Conservation (phyloP, 75 land plant genomes). For the Chamaecyparis obtusa region DNA sequence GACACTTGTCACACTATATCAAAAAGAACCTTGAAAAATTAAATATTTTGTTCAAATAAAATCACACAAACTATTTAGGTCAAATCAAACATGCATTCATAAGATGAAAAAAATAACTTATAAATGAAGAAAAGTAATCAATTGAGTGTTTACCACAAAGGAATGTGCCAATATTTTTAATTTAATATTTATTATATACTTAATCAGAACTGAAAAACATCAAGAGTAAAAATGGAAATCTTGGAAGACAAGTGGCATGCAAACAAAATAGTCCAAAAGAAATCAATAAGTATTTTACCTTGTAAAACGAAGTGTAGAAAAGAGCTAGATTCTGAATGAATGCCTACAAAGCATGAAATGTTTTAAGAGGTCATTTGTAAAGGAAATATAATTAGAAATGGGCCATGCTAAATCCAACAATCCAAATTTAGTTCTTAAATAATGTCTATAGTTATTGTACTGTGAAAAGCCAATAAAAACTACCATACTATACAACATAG, state of each 20-base stretch:
- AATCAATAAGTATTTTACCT: constrained; percentile 45
- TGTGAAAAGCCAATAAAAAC: neutral
- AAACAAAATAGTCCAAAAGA: neutral
- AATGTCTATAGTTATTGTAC: neutral
- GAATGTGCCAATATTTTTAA: too few relatives aligned
- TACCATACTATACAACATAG: neutral
- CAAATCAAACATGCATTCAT: neutral
- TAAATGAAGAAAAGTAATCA: neutral
- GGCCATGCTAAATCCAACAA: constrained; percentile 4
- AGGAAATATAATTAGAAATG: neutral
- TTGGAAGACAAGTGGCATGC: neutral
- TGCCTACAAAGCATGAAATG: neutral
- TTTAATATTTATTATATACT: neutral
- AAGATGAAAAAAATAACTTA: neutral
- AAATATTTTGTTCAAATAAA: too few relatives aligned
- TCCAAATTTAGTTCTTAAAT: too few relatives aligned
- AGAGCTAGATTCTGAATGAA: constrained; percentile 92
- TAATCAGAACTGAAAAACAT: neutral
- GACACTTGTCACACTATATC: too few relatives aligned
- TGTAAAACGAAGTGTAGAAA: constrained; percentile 94
- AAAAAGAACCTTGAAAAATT: too few relatives aligned
- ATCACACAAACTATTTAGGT: too few relatives aligned
- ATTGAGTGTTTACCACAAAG: neutral
- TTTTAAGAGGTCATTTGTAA: neutral
- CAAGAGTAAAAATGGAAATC: neutral